phyloP scores from a whole-genome alignment of 2,329 filamentous ascomycete species.

The Dothidotthia symphoricarpi region DNA sequence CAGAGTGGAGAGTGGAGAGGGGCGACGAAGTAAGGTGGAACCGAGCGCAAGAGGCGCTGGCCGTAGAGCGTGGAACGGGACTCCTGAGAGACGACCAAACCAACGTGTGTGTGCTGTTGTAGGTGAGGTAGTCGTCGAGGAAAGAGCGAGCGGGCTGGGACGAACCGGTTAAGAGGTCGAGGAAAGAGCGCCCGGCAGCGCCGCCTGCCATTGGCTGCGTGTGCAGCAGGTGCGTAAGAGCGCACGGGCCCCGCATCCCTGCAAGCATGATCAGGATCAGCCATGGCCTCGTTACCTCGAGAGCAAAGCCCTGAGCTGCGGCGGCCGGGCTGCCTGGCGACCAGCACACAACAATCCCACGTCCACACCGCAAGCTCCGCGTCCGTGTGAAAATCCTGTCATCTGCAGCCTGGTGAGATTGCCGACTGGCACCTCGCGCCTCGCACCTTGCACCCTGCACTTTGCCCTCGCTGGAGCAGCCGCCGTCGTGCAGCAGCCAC shows the following conservation, averaged over 20 bases:
- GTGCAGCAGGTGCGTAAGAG: too few species aligned
- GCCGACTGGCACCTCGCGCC: too few species aligned
- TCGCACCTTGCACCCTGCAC: too few species aligned
- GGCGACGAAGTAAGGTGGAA: constrained; percentile 30
- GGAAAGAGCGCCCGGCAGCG: constrained; percentile 17
- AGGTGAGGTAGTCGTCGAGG: constrained; percentile 28
- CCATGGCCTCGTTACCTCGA: constrained; percentile 1
- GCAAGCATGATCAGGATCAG: constrained; percentile 13
- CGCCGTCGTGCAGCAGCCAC: too few species aligned
- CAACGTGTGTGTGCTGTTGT: constrained; percentile 24
- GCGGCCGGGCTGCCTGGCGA: too few species aligned
- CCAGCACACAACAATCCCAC: not conserved
- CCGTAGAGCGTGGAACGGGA: constrained; percentile 40
- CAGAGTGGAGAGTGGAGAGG: constrained; percentile 29
- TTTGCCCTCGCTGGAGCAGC: too few species aligned
- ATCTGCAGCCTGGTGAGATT: too few species aligned
- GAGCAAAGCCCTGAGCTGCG: too few species aligned
- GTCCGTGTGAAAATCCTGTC: not conserved
- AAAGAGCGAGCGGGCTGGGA: constrained; percentile 24
- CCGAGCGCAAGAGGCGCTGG: constrained; percentile 45
- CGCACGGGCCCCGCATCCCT: constrained; percentile 1
- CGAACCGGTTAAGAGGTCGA: constrained; percentile 26
- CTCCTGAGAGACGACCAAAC: constrained; percentile 40
- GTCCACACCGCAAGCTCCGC: not conserved
- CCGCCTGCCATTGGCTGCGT: constrained; percentile 20